phyloP scores from a whole-genome alignment of 78 protist genomes.

The Dictyostelium intermedium region DNA sequence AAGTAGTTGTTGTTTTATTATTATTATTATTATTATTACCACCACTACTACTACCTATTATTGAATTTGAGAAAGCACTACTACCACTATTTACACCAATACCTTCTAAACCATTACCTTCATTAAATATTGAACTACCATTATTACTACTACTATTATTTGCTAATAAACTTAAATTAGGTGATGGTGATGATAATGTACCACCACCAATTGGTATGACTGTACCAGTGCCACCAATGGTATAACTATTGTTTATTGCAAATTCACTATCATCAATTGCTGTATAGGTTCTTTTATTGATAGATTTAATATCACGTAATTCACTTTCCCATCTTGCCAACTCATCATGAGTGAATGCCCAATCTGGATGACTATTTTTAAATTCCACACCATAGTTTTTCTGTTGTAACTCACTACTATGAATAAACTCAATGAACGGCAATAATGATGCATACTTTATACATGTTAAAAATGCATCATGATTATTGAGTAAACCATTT shows the following conservation, averaged over 20 bases:
- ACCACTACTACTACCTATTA: background rate
- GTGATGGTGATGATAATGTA: background rate
- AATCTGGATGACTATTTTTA: conserved; percentile 29
- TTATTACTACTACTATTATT: background rate
- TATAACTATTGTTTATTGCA: background rate
- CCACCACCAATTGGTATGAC: background rate
- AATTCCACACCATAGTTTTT: background rate
- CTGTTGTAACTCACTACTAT: background rate
- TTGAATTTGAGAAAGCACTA: conserved; percentile 5
- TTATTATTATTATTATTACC: too few relatives aligned
- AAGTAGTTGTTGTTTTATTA: background rate
- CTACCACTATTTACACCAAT: background rate
- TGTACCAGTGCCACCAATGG: background rate
- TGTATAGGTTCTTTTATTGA: background rate
- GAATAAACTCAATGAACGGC: conserved; percentile 49
- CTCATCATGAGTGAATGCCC: conserved; percentile 15
- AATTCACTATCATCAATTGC: conserved; percentile 4
- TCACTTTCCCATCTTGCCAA: conserved; percentile 55
- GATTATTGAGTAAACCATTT: conserved; percentile 20
- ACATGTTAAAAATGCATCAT: conserved; percentile 63
- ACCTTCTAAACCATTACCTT: background rate
- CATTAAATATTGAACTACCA: background rate
- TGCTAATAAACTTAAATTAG: background rate
- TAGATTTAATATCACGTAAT: conserved; percentile 27
- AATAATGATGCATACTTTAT: conserved; percentile 50